phyloP scores from a whole-genome alignment of 1,284 basidiomycete genomes.

The Cutaneotrichosporon sp. region DNA sequence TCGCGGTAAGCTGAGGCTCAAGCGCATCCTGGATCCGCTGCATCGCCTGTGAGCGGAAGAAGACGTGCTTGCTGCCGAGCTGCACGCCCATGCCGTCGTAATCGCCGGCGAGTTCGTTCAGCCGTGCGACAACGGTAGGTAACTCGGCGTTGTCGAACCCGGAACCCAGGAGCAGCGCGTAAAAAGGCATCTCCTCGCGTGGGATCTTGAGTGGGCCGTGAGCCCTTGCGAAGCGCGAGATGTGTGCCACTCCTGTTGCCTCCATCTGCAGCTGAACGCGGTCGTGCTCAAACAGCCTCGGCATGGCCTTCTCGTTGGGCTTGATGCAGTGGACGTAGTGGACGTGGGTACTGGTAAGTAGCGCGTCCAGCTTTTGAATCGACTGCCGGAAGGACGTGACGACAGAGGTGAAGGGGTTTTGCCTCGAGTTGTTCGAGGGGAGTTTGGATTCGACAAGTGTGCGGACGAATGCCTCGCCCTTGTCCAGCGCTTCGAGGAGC shows the following conservation, averaged over 20 bases:
- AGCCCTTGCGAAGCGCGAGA: slow-evolving; percentile 25
- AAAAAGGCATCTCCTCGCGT: slow-evolving; percentile 22
- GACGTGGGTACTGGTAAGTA: slow-evolving; percentile 21
- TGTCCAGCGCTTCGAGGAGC: slow-evolving; percentile 16
- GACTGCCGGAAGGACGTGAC: slow-evolving; percentile 25
- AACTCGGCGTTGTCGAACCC: slow-evolving; percentile 12
- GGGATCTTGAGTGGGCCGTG: slow-evolving; percentile 23
- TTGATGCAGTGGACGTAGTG: slow-evolving; percentile 30
- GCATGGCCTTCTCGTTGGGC: slow-evolving; percentile 23
- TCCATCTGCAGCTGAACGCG: slow-evolving; percentile 23
- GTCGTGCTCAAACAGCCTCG: slow-evolving; percentile 18
- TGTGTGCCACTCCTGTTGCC: slow-evolving; percentile 23
- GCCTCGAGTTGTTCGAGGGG: slow-evolving; percentile 9
- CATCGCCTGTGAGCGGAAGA: slow-evolving; percentile 20
- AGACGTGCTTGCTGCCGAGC: slow-evolving; percentile 23
- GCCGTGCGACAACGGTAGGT: slow-evolving; percentile 13
- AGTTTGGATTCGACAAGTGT: slow-evolving; percentile 12
- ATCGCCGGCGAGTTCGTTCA: slow-evolving; percentile 20
- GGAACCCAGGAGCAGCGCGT: slow-evolving; percentile 18
- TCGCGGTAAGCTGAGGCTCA: slow-evolving; percentile 17
- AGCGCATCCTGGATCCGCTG: slow-evolving; percentile 20
- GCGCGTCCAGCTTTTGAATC: slow-evolving; percentile 21
- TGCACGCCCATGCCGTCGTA: slow-evolving; percentile 23
- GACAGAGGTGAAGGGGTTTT: slow-evolving; percentile 22
- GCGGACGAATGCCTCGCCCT: slow-evolving; percentile 9